These are phyloP conservation scores for Friedmanniomyces simplex DNA, from an alignment of 495 filamentous ascomycete species.

Conservation along the genomic window DNA sequence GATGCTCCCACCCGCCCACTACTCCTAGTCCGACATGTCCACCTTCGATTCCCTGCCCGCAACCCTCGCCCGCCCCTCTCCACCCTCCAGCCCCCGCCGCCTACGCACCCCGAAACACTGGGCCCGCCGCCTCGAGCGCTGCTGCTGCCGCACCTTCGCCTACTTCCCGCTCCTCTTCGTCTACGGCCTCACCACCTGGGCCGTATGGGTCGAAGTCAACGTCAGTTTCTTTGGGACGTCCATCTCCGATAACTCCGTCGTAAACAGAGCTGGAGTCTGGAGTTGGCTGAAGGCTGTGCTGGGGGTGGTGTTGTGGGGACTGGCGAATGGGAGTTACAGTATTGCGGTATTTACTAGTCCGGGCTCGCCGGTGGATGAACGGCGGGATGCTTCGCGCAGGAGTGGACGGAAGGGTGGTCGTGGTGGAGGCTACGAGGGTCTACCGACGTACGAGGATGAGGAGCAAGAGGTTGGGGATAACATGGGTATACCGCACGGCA, in stretches of 20 bases:
- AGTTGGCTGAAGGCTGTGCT: constrained; percentile 37
- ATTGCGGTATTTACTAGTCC: constrained; percentile 86
- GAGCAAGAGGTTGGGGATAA: constrained; percentile 9
- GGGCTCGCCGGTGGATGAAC: constrained; percentile 53
- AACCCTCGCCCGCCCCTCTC: constrained; percentile 39
- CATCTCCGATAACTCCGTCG: not conserved
- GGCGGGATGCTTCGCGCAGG: constrained; percentile 7
- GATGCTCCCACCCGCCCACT: no score
- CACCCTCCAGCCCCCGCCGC: constrained; percentile 32
- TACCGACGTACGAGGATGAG: constrained; percentile 51
- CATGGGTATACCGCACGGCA: constrained; percentile 22
- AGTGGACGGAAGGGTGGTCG: not conserved
- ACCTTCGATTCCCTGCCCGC: constrained; percentile 17
- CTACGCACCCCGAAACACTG: constrained; percentile 38
- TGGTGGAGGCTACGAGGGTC: constrained; percentile 43
- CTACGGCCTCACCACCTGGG: constrained; percentile 82
- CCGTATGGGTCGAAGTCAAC: constrained; percentile 71
- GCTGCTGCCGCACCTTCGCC: constrained; percentile 66
- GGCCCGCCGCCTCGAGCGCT: constrained; percentile 69
- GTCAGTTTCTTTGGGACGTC: constrained; percentile 54
- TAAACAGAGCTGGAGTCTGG: constrained; percentile 6
- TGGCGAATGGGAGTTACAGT: constrained; percentile 82
- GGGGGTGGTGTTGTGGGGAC: constrained; percentile 60
- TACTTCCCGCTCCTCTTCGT: constrained; percentile 87
- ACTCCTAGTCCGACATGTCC: not conserved